Base-by-base conservation (phyloP, 495 filamentous ascomycete species). In the Amniculicola lignicola region DNA sequence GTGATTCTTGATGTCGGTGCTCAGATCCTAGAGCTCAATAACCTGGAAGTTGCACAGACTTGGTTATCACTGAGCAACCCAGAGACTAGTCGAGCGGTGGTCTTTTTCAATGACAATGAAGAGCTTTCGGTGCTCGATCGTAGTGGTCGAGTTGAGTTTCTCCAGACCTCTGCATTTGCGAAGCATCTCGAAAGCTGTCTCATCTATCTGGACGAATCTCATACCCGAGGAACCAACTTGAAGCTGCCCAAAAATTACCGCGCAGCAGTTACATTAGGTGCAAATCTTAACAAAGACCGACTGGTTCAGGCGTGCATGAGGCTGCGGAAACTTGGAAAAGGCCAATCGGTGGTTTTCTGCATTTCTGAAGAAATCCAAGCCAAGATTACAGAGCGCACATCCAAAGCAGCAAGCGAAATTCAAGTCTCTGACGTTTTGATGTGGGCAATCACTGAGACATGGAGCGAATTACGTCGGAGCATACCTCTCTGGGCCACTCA, bases 1-100 rank as follows among this genome's bases (percentile, higher is more conserved):
- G 83, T 90, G 0, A 79, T 90, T 15, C 72, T 35, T 35, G 29
- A 35, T n/a, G 29, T 35, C n/a, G 29, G 29, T 7, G 29, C 29
- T 35, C 29, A 35, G 29, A 35, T 35, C 29, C 7, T 35, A n/a
- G 29, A 35, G 7, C 7, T 35, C 7, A 35, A 7, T 7, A 35
- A 35, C n/a, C 7, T 7, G n/a, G 29, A 35, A n/a, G 29, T 35
- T 7, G 29, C 29, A 35, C 7, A 35, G 7, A n/a, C 29, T 35
- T 35, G 29, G n/a, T 35, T 7, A 7, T n/a, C 7, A 7, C n/a
- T 7, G 7, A 35, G 29, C 7, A 7, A 35, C 29, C 29, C 29
- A 7, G n/a, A 35, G 29, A n/a, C n/a, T n/a, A 35, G 7, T 7
- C 7, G n/a, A 35, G 29, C 29, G n/a, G 29, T 35, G 7, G n/a